Evolutionary conservation across 2,329 filamentous ascomycete species (phyloP).

Genomic region (Cladorrhinum sp.): DNA sequence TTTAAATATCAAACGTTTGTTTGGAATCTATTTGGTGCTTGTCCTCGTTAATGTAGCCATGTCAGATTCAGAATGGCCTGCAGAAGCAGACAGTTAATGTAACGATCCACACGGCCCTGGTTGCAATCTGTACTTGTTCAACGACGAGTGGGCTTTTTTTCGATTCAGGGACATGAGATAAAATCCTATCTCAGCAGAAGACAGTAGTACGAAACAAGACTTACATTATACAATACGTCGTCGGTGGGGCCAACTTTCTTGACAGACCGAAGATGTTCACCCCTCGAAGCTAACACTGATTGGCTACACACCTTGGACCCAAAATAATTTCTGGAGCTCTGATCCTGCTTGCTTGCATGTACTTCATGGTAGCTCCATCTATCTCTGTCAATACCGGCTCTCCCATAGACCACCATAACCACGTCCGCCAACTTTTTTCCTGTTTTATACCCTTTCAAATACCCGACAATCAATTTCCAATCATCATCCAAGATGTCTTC

Average conservation of each 20-base stretch:
- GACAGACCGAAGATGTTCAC: background rate
- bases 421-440: background rate
- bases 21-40: background rate
- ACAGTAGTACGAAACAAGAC: too few species aligned
- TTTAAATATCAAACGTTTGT: background rate
- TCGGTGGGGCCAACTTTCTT: background rate
- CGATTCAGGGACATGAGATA: too few species aligned
- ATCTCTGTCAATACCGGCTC: too few species aligned
- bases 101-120: too few species aligned
- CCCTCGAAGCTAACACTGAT: conserved; percentile 7
- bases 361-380: too few species aligned
- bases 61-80: background rate
- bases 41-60: background rate
- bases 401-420: too few species aligned
- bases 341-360: too few species aligned
- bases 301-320: conserved; percentile 14
- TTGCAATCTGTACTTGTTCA: too few species aligned
- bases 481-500: conserved; percentile 20
- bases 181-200: too few species aligned
- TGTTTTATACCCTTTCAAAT: background rate
- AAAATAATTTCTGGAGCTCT: background rate
- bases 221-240: too few species aligned
- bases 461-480: background rate
- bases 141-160: too few species aligned
- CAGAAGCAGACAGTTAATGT: too few species aligned